Percentiles rank a stretch among this genome's conserved stretches.
These are phyloP conservation scores for Diaporthe ampelina DNA, from an alignment of 2,329 filamentous ascomycete genomes.

Conservation along the genomic window DNA sequence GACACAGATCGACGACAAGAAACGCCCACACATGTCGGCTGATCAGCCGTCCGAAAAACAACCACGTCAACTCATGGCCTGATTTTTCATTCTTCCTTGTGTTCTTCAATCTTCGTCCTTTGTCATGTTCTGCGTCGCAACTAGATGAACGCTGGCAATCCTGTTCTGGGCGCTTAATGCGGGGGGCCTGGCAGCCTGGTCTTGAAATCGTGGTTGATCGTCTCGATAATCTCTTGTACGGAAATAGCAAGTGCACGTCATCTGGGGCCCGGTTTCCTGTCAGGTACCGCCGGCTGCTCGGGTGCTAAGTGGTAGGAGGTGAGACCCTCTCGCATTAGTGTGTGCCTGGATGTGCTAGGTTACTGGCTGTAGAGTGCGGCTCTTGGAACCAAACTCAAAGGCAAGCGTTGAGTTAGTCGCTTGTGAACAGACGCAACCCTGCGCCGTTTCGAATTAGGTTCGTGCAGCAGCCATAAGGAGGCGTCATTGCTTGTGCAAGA, in stretches of 20 bases:
- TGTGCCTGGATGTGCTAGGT: no score
- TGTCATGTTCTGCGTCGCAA: neutral
- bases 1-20: constrained; percentile 28
- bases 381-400: constrained; percentile 14
- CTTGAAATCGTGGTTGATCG: neutral
- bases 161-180: constrained; percentile 4
- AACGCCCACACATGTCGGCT: constrained; percentile 35
- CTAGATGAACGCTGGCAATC: neutral
- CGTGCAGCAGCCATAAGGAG: neutral
- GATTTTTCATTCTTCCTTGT: neutral
- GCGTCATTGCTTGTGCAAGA: neutral
- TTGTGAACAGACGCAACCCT: constrained; percentile 11
- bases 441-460: constrained; percentile 10
- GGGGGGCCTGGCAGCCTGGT: neutral
- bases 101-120: neutral
- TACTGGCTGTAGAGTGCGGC: constrained; percentile 1
- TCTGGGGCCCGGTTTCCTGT: neutral
- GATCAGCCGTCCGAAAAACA: constrained; percentile 36
- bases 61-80: constrained; percentile 14
- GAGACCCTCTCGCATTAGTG: neutral
- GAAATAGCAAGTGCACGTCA: neutral
- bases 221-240: neutral
- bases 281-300: constrained; percentile 9
- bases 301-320: neutral
- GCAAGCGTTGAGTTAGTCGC: neutral